These are phyloP conservation scores for Entelexis paramagnoliae DNA, from an alignment of 1,139 yeast species.

Conservation along the genomic window DNA sequence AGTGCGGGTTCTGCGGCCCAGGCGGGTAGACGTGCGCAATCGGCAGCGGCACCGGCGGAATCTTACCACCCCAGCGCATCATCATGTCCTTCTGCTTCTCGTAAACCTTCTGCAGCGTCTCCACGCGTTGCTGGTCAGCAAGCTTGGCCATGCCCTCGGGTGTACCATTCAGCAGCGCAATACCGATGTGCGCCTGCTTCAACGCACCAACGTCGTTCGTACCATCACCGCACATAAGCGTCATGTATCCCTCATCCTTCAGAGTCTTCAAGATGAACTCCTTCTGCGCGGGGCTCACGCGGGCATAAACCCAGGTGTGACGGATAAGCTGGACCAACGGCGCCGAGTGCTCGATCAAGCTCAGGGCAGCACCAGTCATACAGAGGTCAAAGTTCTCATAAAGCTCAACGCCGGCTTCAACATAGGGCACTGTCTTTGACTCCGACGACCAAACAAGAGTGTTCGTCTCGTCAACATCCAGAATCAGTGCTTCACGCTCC, in stretches of 20 bases:
- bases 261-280: constrained; percentile 77
- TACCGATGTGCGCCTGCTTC: constrained; percentile 97
- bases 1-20: constrained; percentile 83
- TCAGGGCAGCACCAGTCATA: constrained; percentile 85
- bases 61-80: constrained; percentile 56
- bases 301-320: constrained; percentile 94
- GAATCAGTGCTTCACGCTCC: constrained; percentile 68
- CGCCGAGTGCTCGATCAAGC: constrained; percentile 37
- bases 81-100: constrained; percentile 74
- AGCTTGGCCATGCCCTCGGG: constrained; percentile 87
- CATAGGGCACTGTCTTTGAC: constrained; percentile 36
- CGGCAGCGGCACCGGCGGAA: constrained; percentile 73
- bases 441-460: constrained; percentile 71
- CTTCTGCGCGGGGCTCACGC: constrained; percentile 94
- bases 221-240: constrained; percentile 99
- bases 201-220: constrained; percentile 99
- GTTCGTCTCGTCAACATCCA: constrained; percentile 65
- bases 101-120: constrained; percentile 57
- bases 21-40: constrained; percentile 97
- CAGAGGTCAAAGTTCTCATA: constrained; percentile 74
- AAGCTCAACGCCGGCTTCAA: constrained; percentile 57
- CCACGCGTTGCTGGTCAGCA: constrained; percentile 67
- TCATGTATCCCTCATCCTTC: constrained; percentile 81
- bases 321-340: constrained; percentile 65
- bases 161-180: constrained; percentile 92